phyloP scores from a whole-genome alignment of 2,329 filamentous ascomycete genomes.

The Drechslerella stenobrocha region DNA sequence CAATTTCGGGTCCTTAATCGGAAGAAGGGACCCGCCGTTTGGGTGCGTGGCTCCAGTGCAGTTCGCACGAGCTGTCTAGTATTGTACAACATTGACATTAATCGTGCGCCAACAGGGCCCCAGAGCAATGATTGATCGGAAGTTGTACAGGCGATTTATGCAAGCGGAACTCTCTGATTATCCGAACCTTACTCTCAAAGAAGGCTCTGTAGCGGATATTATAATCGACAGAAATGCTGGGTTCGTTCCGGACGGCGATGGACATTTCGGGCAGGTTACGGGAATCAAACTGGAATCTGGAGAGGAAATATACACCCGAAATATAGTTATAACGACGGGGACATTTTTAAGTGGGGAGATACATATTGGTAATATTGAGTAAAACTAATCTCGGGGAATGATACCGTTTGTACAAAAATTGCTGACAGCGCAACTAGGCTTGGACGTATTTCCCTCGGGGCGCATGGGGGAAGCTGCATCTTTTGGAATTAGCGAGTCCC shows the following conservation, averaged over 20 bases:
- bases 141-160: conserved; percentile 88
- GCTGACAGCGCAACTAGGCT: conserved; percentile 58
- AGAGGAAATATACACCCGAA: conserved; percentile 74
- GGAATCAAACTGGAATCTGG: conserved; percentile 87
- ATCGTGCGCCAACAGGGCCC: conserved; percentile 65
- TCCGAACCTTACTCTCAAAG: conserved; percentile 75
- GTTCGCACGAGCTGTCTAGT: not conserved
- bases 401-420: no score
- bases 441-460: conserved; percentile 81
- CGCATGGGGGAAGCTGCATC: conserved; percentile 93
- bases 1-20: conserved; percentile 89
- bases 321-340: conserved; percentile 92
- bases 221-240: conserved; percentile 67
- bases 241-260: conserved; percentile 38
- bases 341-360: conserved; percentile 96
- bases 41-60: conserved; percentile 60
- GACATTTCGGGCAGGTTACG: conserved; percentile 68
- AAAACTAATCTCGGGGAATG: no score
- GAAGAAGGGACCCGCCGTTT: conserved; percentile 90
- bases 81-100: conserved; percentile 5
- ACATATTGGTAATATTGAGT: conserved; percentile 70
- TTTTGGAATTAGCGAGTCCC: conserved; percentile 85
- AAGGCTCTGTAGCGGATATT: conserved; percentile 90
- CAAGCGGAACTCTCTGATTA: conserved; percentile 78
- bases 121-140: conserved; percentile 89